phyloP scores from a whole-genome alignment of 2,329 filamentous ascomycete species.

The Lasiodiplodia sp. region DNA sequence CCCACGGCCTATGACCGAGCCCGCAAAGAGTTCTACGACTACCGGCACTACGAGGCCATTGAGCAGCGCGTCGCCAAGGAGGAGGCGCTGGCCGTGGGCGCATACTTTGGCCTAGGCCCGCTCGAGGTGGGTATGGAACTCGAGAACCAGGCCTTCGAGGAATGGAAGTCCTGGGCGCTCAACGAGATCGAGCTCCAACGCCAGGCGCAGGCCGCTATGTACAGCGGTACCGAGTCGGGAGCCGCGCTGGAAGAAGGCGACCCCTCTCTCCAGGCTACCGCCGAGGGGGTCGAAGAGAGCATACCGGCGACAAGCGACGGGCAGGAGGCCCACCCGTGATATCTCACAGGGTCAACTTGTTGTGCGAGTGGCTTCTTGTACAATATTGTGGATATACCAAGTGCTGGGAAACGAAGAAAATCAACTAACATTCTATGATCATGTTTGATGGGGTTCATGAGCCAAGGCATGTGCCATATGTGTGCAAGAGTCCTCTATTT shows the following conservation, averaged over 20 bases:
- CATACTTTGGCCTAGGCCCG: conserved; percentile 82
- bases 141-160: conserved; percentile 80
- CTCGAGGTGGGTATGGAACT: conserved; percentile 81
- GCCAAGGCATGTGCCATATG: not conserved
- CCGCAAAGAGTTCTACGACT: conserved; percentile 86
- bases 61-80: conserved; percentile 83
- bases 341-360: not conserved
- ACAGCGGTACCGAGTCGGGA: conserved; percentile 46
- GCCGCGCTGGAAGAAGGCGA: conserved; percentile 34
- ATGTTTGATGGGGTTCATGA: not conserved
- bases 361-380: conserved; percentile 7
- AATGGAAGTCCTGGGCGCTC: conserved; percentile 83
- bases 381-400: conserved; percentile 20
- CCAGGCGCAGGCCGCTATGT: conserved; percentile 55
- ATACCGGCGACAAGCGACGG: conserved; percentile 43
- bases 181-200: conserved; percentile 58
- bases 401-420: conserved; percentile 17
- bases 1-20: conserved; percentile 82
- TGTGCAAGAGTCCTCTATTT: too few relatives aligned
- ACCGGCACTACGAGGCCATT: conserved; percentile 83
- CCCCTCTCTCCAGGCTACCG: conserved; percentile 39
- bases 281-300: conserved; percentile 44
- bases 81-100: conserved; percentile 84
- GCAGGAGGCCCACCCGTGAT: conserved; percentile 47
- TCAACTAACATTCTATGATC: not conserved